Evolutionary conservation across 371 early-diverging fungal species (phyloP).

Genomic region (Mortierella sp.): DNA sequence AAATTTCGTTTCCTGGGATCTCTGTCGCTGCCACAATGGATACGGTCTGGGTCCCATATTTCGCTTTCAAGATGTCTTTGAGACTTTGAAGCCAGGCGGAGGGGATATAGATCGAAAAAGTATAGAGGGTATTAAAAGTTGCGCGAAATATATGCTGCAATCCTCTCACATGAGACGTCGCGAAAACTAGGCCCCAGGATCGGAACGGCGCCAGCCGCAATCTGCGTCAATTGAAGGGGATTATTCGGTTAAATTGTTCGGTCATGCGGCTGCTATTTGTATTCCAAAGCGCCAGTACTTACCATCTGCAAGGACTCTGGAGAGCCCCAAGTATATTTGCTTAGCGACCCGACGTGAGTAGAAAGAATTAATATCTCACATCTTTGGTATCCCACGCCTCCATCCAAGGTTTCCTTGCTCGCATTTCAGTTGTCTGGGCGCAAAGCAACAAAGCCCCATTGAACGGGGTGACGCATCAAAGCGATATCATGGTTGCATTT

Average conservation of each 20-base stretch:
- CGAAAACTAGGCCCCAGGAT: conserved; percentile 24
- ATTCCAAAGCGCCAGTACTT: not conserved
- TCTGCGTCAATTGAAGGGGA: not conserved
- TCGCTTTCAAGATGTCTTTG: conserved; percentile 9
- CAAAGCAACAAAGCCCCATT: conserved; percentile 20
- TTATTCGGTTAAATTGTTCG: too few species aligned
- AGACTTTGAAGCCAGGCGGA: conserved; percentile 7
- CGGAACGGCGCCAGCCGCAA: conserved; percentile 39
- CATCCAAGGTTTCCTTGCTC: conserved; percentile 17
- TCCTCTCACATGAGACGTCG: conserved; percentile 24
- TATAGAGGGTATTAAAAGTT: conserved; percentile 35
- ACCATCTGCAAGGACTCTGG: conserved; percentile 51
- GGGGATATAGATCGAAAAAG: conserved; percentile 38
- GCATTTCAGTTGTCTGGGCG: conserved; percentile 1
- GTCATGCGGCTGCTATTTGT: not conserved
- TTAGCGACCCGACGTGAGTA: conserved; percentile 57
- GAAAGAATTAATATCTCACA: conserved; percentile 58
- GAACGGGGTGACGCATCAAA: conserved; percentile 43
- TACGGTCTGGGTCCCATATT: conserved; percentile 14
- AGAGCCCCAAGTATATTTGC: conserved; percentile 41
- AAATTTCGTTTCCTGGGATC: conserved; percentile 5
- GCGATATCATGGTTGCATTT: conserved; percentile 59
- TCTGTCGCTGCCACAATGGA: conserved; percentile 12
- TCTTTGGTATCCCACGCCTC: conserved; percentile 56
- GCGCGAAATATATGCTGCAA: conserved; percentile 31